Evolutionary conservation across 1,284 basidiomycete species (phyloP).

Genomic region (Naganishia albida): DNA sequence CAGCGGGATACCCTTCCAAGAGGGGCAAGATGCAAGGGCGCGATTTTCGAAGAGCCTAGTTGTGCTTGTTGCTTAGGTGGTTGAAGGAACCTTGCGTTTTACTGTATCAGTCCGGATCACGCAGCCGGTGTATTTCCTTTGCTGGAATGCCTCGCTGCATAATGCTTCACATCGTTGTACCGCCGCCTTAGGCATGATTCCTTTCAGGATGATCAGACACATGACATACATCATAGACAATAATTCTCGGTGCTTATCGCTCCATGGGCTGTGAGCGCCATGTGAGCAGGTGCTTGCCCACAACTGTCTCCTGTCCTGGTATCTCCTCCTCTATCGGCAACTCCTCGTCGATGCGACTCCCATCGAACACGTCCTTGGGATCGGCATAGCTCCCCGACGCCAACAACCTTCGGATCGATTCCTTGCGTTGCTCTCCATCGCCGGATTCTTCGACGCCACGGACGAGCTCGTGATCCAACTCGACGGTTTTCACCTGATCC

Average conservation of each 20-base stretch:
- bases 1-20: background rate
- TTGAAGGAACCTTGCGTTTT: background rate
- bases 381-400: constrained; percentile 24
- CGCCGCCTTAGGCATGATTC: background rate
- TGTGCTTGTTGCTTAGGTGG: background rate
- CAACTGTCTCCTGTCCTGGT: constrained; percentile 9
- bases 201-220: background rate
- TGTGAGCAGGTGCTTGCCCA: constrained; percentile 22
- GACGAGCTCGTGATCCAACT: constrained; percentile 11
- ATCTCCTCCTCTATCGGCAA: background rate
- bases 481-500: constrained; percentile 32
- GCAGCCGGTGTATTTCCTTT: too few relatives aligned
- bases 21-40: constrained; percentile 4
- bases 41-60: background rate
- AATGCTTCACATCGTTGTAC: constrained; percentile 11
- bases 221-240: background rate
- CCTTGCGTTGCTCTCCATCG: constrained; percentile 9
- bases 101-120: too few relatives aligned
- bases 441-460: background rate
- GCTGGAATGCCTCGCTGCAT: too few relatives aligned
- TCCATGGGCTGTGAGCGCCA: constrained; percentile 26
- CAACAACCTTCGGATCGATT: constrained; percentile 28
- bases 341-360: constrained; percentile 26
- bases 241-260: background rate
- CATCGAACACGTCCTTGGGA: constrained; percentile 29